Evolutionary conservation across 257 asterid genomes (phyloP), one percentile per base, ranked within the genome.

Genomic region (Nicotiana paniculata): DNA sequence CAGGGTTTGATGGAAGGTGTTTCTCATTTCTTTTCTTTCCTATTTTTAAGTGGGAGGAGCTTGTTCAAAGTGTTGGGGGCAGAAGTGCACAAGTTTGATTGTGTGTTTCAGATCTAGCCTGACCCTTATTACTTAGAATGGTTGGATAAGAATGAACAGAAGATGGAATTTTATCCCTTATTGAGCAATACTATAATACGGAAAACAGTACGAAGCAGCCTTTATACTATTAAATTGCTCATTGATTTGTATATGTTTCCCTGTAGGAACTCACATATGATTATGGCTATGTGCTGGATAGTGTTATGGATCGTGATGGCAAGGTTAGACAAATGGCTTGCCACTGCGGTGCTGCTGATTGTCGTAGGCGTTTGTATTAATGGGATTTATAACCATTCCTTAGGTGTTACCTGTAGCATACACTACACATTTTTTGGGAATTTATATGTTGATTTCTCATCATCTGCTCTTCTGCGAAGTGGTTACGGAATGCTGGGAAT

Each of bases 211-310:
- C 0, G 39, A 64, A 64, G 70, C 43, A 13, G 43, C 9, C 26
- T 51, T 15, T 51, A 7, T 48, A 43, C 39, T 72, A 74, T 74
- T 26, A 15, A 26, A 51, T 26, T 51, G 26, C 12, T 74, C 63
- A 15, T 51, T 74, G 16, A 1, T 26, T 48, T 74, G 26, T 51
- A 15, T 74, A 8, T 74, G 63, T 69, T 54, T 62, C 33, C 81
- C 4, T 87, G 64, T 57, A 95, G 99, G 99, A 95, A 64, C 92
- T 95, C 9, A 81, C 93, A 0, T 95, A 95, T 67, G 98, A 95
- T 69, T 95, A 93, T 5, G 95, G 95, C 1, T 95, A 95, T 33
- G 92, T 85, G 4, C 88, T 95, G 1, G 93, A 93, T 77, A 95
- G 97, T 11, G 98, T 95, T 10, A 10, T 91, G 63, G 98, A 88